A percentile compares a stretch with the other conserved stretches of the same genome.
Conservation (phyloP, 768 basidiomycete genomes). For the Boletus rubescentipes region DNA sequence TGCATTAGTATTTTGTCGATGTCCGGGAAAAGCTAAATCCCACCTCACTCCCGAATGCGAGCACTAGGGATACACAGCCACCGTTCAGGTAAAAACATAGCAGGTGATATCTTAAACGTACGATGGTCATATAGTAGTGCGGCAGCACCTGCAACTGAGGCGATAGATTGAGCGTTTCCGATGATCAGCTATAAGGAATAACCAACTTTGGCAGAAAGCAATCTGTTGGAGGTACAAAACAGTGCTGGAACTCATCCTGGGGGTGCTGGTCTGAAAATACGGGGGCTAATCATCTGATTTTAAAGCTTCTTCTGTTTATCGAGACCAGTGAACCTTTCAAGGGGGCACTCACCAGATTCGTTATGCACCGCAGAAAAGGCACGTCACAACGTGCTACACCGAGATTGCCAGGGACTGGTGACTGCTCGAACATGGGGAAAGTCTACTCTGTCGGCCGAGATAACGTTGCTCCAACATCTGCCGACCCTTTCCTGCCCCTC, state of each 20-base stretch:
- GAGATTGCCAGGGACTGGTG: too few relatives aligned
- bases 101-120: neutral
- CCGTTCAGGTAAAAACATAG: neutral
- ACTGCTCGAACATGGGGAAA: too few relatives aligned
- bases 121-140: slow-evolving; percentile 18
- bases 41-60: slow-evolving; percentile 13
- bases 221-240: slow-evolving; percentile 8
- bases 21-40: neutral
- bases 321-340: neutral
- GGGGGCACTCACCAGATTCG: neutral
- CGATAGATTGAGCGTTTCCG: neutral
- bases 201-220: slow-evolving; percentile 8
- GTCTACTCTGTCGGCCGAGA: too few relatives aligned
- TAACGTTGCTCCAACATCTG: too few relatives aligned
- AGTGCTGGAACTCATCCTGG: neutral
- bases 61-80: slow-evolving; percentile 6
- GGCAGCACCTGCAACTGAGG: slow-evolving; percentile 7
- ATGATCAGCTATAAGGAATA: neutral
- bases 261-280: neutral
- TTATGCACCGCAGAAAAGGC: neutral
- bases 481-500: too few relatives aligned
- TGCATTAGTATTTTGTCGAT: neutral
- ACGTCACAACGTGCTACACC: neutral
- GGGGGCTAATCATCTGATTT: neutral
- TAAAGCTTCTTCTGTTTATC: neutral